Conservation (phyloP, 352 stramenopile genomes). For the Globisporangium spiculum region DNA sequence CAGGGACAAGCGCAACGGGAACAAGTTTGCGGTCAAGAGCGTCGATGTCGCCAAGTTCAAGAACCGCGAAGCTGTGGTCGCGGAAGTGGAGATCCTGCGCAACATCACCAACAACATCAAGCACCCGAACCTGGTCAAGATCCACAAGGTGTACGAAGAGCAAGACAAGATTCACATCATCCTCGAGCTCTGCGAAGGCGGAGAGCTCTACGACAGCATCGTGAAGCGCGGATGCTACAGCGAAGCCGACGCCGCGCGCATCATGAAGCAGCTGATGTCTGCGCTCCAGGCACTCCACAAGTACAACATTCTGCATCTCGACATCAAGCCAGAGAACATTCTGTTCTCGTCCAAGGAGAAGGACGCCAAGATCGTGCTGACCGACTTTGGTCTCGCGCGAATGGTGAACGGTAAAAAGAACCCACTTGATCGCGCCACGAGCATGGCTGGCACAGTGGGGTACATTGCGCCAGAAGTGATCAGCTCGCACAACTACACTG, state of each 20-base stretch:
- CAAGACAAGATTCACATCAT: constrained; percentile 81
- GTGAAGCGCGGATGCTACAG: constrained; percentile 64
- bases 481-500: constrained; percentile 59
- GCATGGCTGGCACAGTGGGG: constrained; percentile 72
- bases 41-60: constrained; percentile 77
- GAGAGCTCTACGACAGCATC: constrained; percentile 76
- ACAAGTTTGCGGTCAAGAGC: constrained; percentile 71
- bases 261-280: constrained; percentile 66
- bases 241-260: constrained; percentile 54
- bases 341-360: constrained; percentile 49
- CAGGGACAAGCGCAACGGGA: constrained; percentile 51
- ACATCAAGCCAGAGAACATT: constrained; percentile 86
- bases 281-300: constrained; percentile 62
- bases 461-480: constrained; percentile 82
- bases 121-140: constrained; percentile 72
- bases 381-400: constrained; percentile 70
- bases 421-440: constrained; percentile 52
- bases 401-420: constrained; percentile 77
- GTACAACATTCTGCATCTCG: constrained; percentile 78
- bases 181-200: constrained; percentile 64
- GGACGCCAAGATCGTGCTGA: constrained; percentile 68
- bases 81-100: constrained; percentile 77
- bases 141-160: constrained; percentile 84
- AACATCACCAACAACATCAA: constrained; percentile 81
- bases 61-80: constrained; percentile 62